These are phyloP conservation scores for Camelina neglecta DNA, from an alignment of 345 rosid species.

Conservation along the genomic window DNA sequence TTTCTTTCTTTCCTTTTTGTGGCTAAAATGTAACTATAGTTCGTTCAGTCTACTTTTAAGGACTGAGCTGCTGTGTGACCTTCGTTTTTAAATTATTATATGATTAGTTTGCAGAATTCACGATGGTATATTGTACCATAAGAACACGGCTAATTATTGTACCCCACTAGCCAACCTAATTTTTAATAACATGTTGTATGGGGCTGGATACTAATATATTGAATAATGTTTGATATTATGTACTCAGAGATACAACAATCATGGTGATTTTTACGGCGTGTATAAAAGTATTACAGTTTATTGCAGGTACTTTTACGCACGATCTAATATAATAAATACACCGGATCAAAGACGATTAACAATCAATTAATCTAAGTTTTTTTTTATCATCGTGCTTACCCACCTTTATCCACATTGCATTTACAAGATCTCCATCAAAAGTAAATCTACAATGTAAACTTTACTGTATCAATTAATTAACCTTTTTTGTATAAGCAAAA, in stretches of 20 bases:
- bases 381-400: conserved; percentile 31
- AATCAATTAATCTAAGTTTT: conserved; percentile 3
- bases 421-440: conserved; percentile 21
- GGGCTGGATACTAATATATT: neutral
- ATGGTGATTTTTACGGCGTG: conserved; percentile 43
- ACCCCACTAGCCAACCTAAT: conserved; percentile 30
- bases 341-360: conserved; percentile 17
- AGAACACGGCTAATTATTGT: conserved; percentile 40
- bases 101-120: conserved; percentile 2
- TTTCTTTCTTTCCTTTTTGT: neutral
- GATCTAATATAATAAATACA: conserved; percentile 37
- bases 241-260: conserved; percentile 4
- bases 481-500: neutral
- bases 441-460: conserved; percentile 18
- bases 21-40: neutral
- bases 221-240: conserved; percentile 25
- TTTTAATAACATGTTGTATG: conserved; percentile 20
- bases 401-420: conserved; percentile 41
- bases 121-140: conserved; percentile 21
- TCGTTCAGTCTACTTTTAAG: neutral
- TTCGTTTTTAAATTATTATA: neutral
- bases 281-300: conserved; percentile 39
- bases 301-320: conserved; percentile 36
- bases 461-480: neutral
- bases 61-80: conserved; percentile 13